Evolutionary conservation across 176 grass and related monocot genomes (phyloP).

Genomic region (Oropetium thomaeum): DNA sequence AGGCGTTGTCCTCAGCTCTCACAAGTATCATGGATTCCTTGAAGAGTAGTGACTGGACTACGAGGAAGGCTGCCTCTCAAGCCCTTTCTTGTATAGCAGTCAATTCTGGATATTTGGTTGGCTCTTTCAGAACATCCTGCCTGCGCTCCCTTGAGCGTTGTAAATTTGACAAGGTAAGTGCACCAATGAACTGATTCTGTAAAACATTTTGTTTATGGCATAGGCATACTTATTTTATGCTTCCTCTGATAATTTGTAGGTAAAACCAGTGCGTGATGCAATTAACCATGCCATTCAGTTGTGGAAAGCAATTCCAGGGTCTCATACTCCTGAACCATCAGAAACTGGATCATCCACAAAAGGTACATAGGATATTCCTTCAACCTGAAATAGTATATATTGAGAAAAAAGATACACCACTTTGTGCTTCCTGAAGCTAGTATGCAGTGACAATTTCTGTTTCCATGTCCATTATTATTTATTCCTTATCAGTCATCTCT

Average conservation of each 20-base stretch:
- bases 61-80: slow-evolving; percentile 74
- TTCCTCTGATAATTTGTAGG: slow-evolving; percentile 50
- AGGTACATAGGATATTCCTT: slow-evolving; percentile 48
- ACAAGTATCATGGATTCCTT: slow-evolving; percentile 74
- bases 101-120: slow-evolving; percentile 61
- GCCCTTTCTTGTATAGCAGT: slow-evolving; percentile 78
- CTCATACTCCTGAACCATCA: slow-evolving; percentile 76
- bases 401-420: neutral
- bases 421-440: neutral
- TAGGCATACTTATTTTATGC: slow-evolving; percentile 6
- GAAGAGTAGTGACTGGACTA: slow-evolving; percentile 87
- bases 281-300: slow-evolving; percentile 74
- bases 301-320: slow-evolving; percentile 84
- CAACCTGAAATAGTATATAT: neutral
- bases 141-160: slow-evolving; percentile 81
- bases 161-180: slow-evolving; percentile 91
- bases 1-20: slow-evolving; percentile 65
- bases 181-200: neutral
- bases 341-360: slow-evolving; percentile 87
- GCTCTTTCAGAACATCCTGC: slow-evolving; percentile 62
- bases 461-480: neutral
- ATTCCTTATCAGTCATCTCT: neutral
- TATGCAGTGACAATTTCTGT: neutral
- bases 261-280: slow-evolving; percentile 95
- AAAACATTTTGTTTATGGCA: neutral